Base-by-base conservation (phyloP, 2,329 filamentous ascomycete species). In the Cordyceps cateniannulata region DNA sequence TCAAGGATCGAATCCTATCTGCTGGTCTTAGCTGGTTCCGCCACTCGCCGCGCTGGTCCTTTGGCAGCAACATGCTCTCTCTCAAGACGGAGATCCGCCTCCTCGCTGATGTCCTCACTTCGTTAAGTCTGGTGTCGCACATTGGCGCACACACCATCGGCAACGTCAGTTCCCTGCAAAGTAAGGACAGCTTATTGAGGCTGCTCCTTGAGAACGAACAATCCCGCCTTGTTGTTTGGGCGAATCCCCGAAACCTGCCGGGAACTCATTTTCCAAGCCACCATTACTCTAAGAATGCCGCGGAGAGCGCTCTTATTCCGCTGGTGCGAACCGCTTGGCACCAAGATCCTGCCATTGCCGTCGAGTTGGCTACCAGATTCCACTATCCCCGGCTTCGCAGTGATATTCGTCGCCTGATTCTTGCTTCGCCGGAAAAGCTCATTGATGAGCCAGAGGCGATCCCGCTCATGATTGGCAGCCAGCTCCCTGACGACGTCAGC, bases 41-140 rank as follows among this genome's bases (percentile, higher is more conserved):
- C 44, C 84, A 87, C 65, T 79, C 90, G 6, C 91, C 93, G 16
- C 85, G 86, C 66, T 99, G 95, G 93, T 96, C 95, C 0, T 98
- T 95, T 73, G 95, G 95, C 61, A 95, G 93, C 68, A 99, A 97
- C 70, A 84, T 90, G 53, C 77, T 99, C 18, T 95, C 99, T 71
- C 80, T 98, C 56, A 98, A 96, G 77, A 93, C 96, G 0, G 95
- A 99, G 74, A 85, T 91, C 38, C 88, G 89, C 65, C 78, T 96
- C 20, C 82, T 98, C 44, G 81, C 82, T 7, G 92, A 97, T 70
- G 86, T 97, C 40, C 78, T 87, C 53, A 72, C 76, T 12, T 83
- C 86, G 16, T 75, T 99, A 63, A 85, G 86, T 64, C 80, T 77
- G 3, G 82, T 92, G 12, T 79, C 83, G 1, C 79, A 78, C 62